phyloP scores from a whole-genome alignment of 1,284 basidiomycete genomes.

The Microbotryomycetes sp. region DNA sequence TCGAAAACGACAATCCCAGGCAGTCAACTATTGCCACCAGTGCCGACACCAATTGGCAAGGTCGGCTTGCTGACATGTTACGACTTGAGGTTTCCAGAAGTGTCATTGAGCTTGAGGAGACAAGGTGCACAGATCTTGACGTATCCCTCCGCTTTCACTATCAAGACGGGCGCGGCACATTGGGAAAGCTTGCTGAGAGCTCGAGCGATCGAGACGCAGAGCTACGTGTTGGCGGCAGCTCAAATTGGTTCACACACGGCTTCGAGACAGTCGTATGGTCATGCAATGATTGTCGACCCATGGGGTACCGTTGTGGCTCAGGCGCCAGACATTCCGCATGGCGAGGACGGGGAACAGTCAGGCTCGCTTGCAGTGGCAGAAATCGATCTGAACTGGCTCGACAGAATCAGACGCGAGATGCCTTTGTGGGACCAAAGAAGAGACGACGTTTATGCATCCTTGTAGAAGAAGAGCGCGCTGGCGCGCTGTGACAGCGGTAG shows the following conservation, averaged over 20 bases:
- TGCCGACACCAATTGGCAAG: conserved; percentile 43
- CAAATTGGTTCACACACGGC: conserved; percentile 41
- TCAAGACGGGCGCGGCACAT: conserved; percentile 44
- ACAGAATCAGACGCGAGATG: conserved; percentile 32
- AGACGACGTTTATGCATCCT: conserved; percentile 28
- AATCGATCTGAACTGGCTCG: conserved; percentile 31
- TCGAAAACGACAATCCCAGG: conserved; percentile 44
- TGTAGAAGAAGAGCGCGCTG: conserved; percentile 12
- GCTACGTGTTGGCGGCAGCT: conserved; percentile 41
- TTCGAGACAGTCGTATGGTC: conserved; percentile 24
- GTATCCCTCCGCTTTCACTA: conserved; percentile 50
- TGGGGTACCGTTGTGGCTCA: conserved; percentile 34
- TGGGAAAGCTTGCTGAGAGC: conserved; percentile 41
- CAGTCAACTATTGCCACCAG: conserved; percentile 38
- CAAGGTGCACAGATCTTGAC: conserved; percentile 48
- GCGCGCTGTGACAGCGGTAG: too few relatives aligned
- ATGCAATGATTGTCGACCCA: conserved; percentile 35
- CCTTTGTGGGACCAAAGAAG: conserved; percentile 36
- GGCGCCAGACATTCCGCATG: conserved; percentile 14
- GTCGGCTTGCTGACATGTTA: conserved; percentile 51
- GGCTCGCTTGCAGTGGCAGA: conserved; percentile 26
- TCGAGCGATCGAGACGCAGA: conserved; percentile 45
- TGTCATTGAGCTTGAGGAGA: conserved; percentile 44
- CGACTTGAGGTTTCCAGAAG: conserved; percentile 50
- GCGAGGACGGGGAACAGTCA: conserved; percentile 1